Percentiles rank a stretch among this genome's conserved stretches.
Conservation (phyloP, 169 alveolate genomes). For the Cryptosporidium ryanae region DNA sequence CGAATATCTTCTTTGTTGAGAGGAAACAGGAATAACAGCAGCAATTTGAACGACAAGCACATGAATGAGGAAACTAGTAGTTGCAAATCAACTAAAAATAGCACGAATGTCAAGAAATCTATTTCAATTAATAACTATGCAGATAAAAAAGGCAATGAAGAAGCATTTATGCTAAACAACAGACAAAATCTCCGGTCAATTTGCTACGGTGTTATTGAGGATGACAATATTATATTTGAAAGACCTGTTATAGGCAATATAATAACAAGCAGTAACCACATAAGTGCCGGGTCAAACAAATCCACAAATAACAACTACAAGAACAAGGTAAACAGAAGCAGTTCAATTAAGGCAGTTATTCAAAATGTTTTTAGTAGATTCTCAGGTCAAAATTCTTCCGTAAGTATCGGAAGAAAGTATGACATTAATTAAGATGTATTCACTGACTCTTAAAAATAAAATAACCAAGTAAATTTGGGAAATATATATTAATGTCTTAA, state of each 20-base stretch:
- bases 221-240: constrained; percentile 33
- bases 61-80: too few species aligned
- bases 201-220: constrained; percentile 40
- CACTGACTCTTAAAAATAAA: too few species aligned
- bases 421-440: constrained; percentile 25
- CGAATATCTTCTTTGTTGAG: neutral
- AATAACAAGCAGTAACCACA: constrained; percentile 5
- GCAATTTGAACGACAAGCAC: constrained; percentile 6
- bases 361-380: constrained; percentile 71
- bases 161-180: neutral
- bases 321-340: constrained; percentile 22
- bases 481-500: too few species aligned
- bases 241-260: constrained; percentile 40
- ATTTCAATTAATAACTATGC: neutral
- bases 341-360: constrained; percentile 53
- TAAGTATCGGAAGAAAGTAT: constrained; percentile 35
- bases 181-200: constrained; percentile 1
- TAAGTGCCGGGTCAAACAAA: constrained; percentile 1
- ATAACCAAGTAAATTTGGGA: too few species aligned
- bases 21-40: neutral
- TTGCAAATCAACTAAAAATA: too few species aligned
- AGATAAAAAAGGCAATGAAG: neutral
- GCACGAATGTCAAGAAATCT: neutral
- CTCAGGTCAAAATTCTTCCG: constrained; percentile 22
- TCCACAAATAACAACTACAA: neutral